A percentile compares a stretch with the other conserved stretches of the same genome.
These are phyloP conservation scores for Priceomyces melissophilus DNA, from an alignment of 805 yeast genomes.

Conservation along the genomic window DNA sequence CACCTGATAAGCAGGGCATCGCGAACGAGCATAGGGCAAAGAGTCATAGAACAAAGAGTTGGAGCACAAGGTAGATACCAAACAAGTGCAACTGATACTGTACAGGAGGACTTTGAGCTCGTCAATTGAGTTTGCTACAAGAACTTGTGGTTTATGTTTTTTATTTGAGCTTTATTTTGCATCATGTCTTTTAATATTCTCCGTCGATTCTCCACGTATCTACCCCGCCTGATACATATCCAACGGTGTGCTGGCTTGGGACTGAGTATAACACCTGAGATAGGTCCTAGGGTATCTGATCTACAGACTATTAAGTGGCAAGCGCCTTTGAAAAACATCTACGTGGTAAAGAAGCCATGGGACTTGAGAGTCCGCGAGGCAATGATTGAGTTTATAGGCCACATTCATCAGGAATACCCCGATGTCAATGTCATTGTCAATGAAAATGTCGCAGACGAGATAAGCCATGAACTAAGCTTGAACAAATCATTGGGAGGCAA, in stretches of 20 bases:
- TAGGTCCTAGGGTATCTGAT: constrained; percentile 54
- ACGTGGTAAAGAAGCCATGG: constrained; percentile 84
- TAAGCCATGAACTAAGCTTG: constrained; percentile 28
- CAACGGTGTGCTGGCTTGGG: too few relatives aligned
- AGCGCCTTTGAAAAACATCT: constrained; percentile 67
- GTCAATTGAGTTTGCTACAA: too few relatives aligned
- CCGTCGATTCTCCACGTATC: too few relatives aligned
- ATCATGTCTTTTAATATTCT: neutral
- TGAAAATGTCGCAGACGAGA: constrained; percentile 70
- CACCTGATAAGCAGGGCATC: neutral
- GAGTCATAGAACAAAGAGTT: too few relatives aligned
- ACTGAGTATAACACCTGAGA: constrained; percentile 40
- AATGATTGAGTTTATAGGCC: constrained; percentile 60
- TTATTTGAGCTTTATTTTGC: neutral
- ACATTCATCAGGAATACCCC: constrained; percentile 61
- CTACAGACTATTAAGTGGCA: constrained; percentile 67
- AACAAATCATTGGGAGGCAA: constrained; percentile 14
- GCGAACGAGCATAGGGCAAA: neutral
- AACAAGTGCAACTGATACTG: too few relatives aligned
- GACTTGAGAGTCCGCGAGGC: constrained; percentile 61
- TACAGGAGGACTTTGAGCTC: too few relatives aligned
- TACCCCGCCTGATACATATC: too few relatives aligned
- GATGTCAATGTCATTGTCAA: constrained; percentile 74
- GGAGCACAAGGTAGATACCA: too few relatives aligned
- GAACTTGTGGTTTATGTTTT: neutral